Percentiles rank a stretch among this genome's conserved stretches.
Conservation (phyloP, 768 basidiomycete species). For the Naganishia randhawae region DNA sequence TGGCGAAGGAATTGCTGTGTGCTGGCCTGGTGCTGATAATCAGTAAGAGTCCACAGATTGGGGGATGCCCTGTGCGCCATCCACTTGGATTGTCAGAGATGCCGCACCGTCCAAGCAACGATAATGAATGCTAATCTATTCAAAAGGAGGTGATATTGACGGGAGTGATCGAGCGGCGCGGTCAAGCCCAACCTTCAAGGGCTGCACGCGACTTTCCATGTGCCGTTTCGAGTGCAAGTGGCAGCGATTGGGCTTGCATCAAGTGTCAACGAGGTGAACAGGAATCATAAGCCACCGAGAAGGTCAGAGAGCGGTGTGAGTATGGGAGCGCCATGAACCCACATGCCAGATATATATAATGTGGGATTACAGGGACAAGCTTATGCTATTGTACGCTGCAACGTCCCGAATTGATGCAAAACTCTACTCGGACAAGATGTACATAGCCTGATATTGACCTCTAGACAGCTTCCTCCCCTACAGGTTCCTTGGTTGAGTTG, state of each 20-base stretch:
- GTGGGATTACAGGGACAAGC: not conserved
- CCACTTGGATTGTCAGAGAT: not conserved
- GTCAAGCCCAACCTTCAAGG: not conserved
- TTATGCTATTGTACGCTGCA: not conserved
- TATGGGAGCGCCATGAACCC: not conserved
- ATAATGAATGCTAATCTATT: no score
- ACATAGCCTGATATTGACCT: not conserved
- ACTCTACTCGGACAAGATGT: not conserved
- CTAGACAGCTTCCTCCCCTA: slow-evolving; percentile 19
- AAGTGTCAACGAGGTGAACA: no score
- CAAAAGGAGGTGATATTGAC: not conserved
- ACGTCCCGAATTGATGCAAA: no score
- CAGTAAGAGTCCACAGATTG: not conserved
- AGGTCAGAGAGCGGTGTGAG: not conserved
- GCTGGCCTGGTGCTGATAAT: not conserved
- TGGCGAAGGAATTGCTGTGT: not conserved
- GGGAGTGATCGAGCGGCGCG: slow-evolving; percentile 1
- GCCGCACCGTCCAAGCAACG: no score
- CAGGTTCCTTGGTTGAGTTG: not conserved
- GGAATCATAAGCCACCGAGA: no score
- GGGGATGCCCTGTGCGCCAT: not conserved
- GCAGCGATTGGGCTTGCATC: no score
- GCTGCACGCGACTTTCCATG: not conserved
- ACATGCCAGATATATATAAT: not conserved
- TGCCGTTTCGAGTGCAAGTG: no score